Percentiles rank a stretch among this genome's conserved stretches.
Conservation (phyloP, 257 asterid genomes). For the Jacaranda copaia region DNA sequence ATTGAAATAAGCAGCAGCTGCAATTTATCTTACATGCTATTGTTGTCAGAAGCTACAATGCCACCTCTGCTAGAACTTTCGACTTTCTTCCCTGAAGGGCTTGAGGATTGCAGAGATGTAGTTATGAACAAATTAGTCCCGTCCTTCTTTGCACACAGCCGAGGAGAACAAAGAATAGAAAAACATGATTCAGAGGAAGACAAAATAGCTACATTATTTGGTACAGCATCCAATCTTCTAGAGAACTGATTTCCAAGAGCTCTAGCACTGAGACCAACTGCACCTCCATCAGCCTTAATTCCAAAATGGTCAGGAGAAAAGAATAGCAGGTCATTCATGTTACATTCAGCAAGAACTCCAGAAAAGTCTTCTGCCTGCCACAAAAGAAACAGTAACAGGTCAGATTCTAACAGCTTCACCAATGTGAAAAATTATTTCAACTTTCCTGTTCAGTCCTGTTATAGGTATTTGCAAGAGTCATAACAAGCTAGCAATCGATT, state of each 20-base stretch:
- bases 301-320: constrained; percentile 70
- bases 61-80: constrained; percentile 60
- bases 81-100: constrained; percentile 56
- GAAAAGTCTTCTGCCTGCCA: constrained; percentile 58
- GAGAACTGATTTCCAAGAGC: constrained; percentile 48
- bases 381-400: constrained; percentile 30
- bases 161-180: constrained; percentile 77
- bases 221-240: constrained; percentile 53
- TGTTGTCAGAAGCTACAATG: constrained; percentile 50
- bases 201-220: constrained; percentile 52
- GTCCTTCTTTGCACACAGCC: constrained; percentile 57
- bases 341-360: constrained; percentile 65
- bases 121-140: constrained; percentile 55
- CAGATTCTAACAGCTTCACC: constrained; percentile 24
- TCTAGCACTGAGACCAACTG: constrained; percentile 50
- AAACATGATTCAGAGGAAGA: constrained; percentile 62
- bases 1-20: constrained; percentile 4
- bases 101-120: constrained; percentile 56
- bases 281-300: constrained; percentile 47
- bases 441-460: background rate
- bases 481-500: background rate
- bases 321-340: constrained; percentile 51
- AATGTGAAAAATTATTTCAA: constrained; percentile 11
- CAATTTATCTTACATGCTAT: constrained; percentile 64
- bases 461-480: background rate